These are phyloP conservation scores for Apostasia ramifera DNA, from an alignment of 106 monocot genomes.

Conservation along the genomic window DNA sequence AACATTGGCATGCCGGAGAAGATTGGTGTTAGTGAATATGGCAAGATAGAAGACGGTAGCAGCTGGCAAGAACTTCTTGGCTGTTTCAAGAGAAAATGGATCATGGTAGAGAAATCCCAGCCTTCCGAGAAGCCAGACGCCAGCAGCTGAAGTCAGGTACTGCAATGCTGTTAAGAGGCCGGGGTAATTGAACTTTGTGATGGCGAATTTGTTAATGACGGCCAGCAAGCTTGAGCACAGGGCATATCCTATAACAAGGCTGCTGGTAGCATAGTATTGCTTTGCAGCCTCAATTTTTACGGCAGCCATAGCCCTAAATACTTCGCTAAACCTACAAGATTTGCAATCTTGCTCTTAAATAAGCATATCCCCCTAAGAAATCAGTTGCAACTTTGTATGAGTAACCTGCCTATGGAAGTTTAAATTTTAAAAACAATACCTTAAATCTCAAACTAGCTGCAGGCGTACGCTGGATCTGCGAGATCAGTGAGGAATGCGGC, in stretches of 20 bases:
- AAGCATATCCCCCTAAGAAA: too few relatives aligned
- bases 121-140: constrained; percentile 77
- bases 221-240: constrained; percentile 84
- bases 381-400: too few relatives aligned
- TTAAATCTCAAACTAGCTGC: too few relatives aligned
- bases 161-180: constrained; percentile 70
- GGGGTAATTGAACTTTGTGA: constrained; percentile 79
- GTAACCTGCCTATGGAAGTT: too few relatives aligned
- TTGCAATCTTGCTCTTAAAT: neutral
- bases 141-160: constrained; percentile 62
- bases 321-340: neutral
- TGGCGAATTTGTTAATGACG: constrained; percentile 80
- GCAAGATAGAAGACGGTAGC: constrained; percentile 83
- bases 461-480: too few relatives aligned
- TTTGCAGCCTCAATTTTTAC: constrained; percentile 33
- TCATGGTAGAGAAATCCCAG: constrained; percentile 68
- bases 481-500: too few relatives aligned
- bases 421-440: too few relatives aligned
- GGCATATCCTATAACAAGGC: constrained; percentile 76
- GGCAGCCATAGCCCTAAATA: constrained; percentile 15
- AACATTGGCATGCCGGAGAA: constrained; percentile 83
- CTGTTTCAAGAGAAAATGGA: constrained; percentile 52
- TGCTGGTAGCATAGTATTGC: constrained; percentile 63
- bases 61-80: constrained; percentile 80
- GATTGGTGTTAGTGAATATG: constrained; percentile 94